Evolutionary conservation across 495 filamentous ascomycete genomes (phyloP).

Genomic region (Podospora pseudocomata): DNA sequence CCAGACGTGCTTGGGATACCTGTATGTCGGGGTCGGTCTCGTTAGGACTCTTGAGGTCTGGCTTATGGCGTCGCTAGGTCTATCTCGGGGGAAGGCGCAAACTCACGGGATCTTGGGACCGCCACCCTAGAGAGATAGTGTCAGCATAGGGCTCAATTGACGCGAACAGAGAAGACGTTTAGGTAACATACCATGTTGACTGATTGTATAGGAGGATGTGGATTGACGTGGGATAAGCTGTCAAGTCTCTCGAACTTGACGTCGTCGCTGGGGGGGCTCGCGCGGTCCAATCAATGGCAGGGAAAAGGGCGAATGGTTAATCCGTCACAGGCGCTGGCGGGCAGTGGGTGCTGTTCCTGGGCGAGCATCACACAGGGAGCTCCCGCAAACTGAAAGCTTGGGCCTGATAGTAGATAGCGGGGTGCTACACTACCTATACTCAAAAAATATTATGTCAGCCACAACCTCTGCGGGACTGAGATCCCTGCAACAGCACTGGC

Average conservation of each 20-base stretch:
- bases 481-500: constrained; percentile 24
- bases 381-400: neutral
- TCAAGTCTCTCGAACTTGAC: constrained; percentile 9
- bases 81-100: constrained; percentile 7
- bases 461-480: constrained; percentile 11
- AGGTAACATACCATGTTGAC: constrained; percentile 33
- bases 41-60: constrained; percentile 7
- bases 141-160: constrained; percentile 5
- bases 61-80: constrained; percentile 17
- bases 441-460: constrained; percentile 26
- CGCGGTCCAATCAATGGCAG: constrained; percentile 11
- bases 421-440: neutral
- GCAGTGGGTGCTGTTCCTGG: neutral
- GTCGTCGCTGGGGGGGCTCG: constrained; percentile 13
- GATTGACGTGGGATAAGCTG: constrained; percentile 16
- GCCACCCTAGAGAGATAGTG: constrained; percentile 51
- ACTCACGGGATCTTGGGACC: constrained; percentile 89
- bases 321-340: constrained; percentile 3
- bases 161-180: neutral
- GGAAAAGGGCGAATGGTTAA: constrained; percentile 4
- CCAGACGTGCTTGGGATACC: constrained; percentile 99
- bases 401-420: neutral
- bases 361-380: neutral
- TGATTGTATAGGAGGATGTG: constrained; percentile 15
- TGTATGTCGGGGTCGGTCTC: constrained; percentile 35